Evolutionary conservation across 768 basidiomycete genomes (phyloP), one percentile per base, ranked within the genome.

Genomic region (Candolleomyces aberdarensis): DNA sequence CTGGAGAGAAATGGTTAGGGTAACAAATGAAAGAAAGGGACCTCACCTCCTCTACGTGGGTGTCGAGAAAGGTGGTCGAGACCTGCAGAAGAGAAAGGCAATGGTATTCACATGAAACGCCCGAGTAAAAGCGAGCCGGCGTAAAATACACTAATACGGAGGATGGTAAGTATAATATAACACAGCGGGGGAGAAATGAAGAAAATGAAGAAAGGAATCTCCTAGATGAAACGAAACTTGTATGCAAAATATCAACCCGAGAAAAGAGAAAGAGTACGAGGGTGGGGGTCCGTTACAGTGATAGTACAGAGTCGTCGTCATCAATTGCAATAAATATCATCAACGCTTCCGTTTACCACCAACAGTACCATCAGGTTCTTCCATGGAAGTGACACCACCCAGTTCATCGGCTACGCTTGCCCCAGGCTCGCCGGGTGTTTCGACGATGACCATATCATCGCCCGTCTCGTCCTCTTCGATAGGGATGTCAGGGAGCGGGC

Each of bases 311-410:
- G 52, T 15, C 15, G 54, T 50, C n/a, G 46, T 43, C 14, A 56
- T 39, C 6, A 56, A 8, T 32, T 19, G 22, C 19, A 22, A 31
- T 19, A 56, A 15, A 20, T 14, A 9, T 11, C 39, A 17, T 69
- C 65, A 76, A 59, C 74, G 70, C 62, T 76, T 76, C 66, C 74
- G 62, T 61, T 75, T 75, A 29, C 69, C 75, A 46, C 73, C 74
- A n/a, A 74, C 72, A 10, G 73, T 74, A 19, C 70, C 74, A 61
- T 74, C 73, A 1, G 66, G 58, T 49, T 70, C 73, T 11, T 56
- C 65, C 50, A 58, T 61, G 22, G 61, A 65, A 26, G 26, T 53
- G 46, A 41, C 51, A n/a, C 41, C 56, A 20, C 59, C 64, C 46
- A 64, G 49, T 31, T 63, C 65, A 36, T 55, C 64, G 46, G 32